Evolutionary conservation across 2,329 filamentous ascomycete species (phyloP).

Genomic region (Mycocentrospora acerina): DNA sequence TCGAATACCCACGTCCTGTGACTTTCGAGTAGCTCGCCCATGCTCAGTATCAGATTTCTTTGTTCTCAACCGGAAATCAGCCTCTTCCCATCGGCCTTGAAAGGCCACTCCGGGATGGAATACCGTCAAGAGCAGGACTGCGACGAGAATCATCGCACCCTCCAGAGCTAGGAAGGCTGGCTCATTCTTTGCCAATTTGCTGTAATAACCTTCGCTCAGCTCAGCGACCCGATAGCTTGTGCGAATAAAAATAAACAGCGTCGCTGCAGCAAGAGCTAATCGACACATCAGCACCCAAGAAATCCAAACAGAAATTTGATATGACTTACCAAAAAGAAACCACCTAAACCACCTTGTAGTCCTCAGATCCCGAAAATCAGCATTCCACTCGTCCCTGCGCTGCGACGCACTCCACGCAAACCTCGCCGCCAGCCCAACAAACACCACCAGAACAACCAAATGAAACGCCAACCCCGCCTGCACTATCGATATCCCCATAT

Average conservation of each 20-base stretch:
- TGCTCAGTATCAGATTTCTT: too few relatives aligned
- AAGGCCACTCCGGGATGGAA: slow-evolving; percentile 41
- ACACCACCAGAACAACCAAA: slow-evolving; percentile 51
- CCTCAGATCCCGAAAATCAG: too few relatives aligned
- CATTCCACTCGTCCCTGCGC: too few relatives aligned
- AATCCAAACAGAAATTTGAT: neutral
- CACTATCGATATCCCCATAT: slow-evolving; percentile 53
- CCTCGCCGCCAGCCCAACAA: neutral
- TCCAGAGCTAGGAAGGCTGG: slow-evolving; percentile 48
- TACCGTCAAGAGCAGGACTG: slow-evolving; percentile 42
- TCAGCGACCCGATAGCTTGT: slow-evolving; percentile 48
- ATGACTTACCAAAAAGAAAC: slow-evolving; percentile 1
- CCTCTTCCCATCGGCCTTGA: neutral
- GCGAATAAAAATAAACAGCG: slow-evolving; percentile 45
- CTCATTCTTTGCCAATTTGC: slow-evolving; percentile 46
- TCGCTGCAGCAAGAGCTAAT: slow-evolving; percentile 22
- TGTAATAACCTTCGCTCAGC: slow-evolving; percentile 43
- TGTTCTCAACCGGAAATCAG: too few relatives aligned
- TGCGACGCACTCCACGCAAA: neutral
- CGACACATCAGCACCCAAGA: neutral
- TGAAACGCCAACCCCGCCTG: slow-evolving; percentile 56
- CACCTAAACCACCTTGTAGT: neutral
- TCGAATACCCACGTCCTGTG: too few relatives aligned
- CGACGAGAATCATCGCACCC: slow-evolving; percentile 50
- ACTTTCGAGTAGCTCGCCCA: too few relatives aligned